These are phyloP conservation scores for Cyberlindnera saturnus DNA, from an alignment of 805 yeast species.

Conservation along the genomic window DNA sequence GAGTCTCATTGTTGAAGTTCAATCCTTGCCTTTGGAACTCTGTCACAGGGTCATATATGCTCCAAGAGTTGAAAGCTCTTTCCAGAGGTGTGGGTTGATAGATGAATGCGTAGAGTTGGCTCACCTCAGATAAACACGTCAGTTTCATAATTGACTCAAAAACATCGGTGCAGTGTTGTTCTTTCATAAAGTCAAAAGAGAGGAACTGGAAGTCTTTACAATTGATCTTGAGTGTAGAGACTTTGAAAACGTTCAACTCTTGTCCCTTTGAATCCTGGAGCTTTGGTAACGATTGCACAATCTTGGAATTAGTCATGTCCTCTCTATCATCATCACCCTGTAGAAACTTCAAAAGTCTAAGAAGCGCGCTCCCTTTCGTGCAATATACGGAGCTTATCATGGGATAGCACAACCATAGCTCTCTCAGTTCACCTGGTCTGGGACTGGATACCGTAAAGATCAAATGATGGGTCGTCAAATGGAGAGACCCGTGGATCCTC, in stretches of 20 bases:
- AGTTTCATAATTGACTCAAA: constrained; percentile 65
- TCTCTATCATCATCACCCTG: constrained; percentile 6
- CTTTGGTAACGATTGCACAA: constrained; percentile 13
- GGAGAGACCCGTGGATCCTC: constrained; percentile 52
- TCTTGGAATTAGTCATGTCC: constrained; percentile 7
- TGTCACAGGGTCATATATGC: constrained; percentile 46
- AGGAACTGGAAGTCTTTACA: constrained; percentile 84
- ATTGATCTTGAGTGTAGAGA: constrained; percentile 57
- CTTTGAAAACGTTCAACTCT: constrained; percentile 23
- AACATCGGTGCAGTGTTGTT: constrained; percentile 58
- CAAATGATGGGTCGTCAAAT: constrained; percentile 69
- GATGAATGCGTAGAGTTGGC: constrained; percentile 72
- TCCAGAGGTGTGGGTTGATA: constrained; percentile 76
- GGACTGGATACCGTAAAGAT: constrained; percentile 42
- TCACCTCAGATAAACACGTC: constrained; percentile 47
- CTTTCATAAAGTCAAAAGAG: constrained; percentile 65
- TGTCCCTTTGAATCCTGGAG: constrained; percentile 10
- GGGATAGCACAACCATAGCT: constrained; percentile 91
- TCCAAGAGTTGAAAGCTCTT: constrained; percentile 61
- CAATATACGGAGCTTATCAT: constrained; percentile 47
- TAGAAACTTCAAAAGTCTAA: constrained; percentile 14
- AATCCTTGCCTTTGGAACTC: constrained; percentile 77
- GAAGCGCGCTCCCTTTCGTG: constrained; percentile 45
- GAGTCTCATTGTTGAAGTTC: constrained; percentile 24
- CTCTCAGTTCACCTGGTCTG: constrained; percentile 32